phyloP scores from a whole-genome alignment of 768 basidiomycete genomes.

The Macrocybe gigantea region DNA sequence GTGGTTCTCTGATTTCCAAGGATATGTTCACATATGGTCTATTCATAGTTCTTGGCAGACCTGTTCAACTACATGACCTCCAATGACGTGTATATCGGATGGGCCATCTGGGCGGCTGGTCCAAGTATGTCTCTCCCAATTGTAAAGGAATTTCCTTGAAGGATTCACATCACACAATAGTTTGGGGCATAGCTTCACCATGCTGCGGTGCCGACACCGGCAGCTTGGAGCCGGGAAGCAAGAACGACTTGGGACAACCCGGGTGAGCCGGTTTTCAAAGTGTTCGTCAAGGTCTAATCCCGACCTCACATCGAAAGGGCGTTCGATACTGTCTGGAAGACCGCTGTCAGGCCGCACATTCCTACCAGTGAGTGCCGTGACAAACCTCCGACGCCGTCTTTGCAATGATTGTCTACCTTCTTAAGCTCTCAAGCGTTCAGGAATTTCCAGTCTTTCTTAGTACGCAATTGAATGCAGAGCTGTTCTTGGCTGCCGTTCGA shows the following conservation, averaged over 20 bases:
- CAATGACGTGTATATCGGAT: slow-evolving; percentile 42
- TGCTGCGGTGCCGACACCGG: slow-evolving; percentile 40
- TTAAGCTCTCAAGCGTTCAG: slow-evolving; percentile 11
- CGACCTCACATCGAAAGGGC: slow-evolving; percentile 16
- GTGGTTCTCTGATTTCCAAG: background rate
- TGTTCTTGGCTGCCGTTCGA: no score
- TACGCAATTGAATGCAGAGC: background rate
- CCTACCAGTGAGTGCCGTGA: slow-evolving; percentile 15
- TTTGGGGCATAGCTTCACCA: slow-evolving; percentile 36
- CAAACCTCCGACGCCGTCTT: background rate
- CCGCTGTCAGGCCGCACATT: slow-evolving; percentile 31
- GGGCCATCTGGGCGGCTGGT: slow-evolving; percentile 44
- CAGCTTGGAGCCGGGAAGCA: slow-evolving; percentile 35
- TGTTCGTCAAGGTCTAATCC: background rate
- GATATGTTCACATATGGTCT: background rate
- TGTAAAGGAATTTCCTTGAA: background rate
- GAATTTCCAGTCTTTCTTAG: slow-evolving; percentile 12
- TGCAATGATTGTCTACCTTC: background rate
- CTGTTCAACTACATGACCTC: slow-evolving; percentile 31
- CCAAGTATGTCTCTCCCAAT: slow-evolving; percentile 24
- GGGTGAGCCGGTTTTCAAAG: slow-evolving; percentile 18
- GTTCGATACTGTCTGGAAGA: slow-evolving; percentile 31
- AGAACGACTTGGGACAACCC: slow-evolving; percentile 31
- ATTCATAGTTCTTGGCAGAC: slow-evolving; percentile 26
- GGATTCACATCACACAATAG: slow-evolving; percentile 12